Base-by-base conservation (phyloP, 2,329 filamentous ascomycete species). In the Talaromyces albobiverticillius region DNA sequence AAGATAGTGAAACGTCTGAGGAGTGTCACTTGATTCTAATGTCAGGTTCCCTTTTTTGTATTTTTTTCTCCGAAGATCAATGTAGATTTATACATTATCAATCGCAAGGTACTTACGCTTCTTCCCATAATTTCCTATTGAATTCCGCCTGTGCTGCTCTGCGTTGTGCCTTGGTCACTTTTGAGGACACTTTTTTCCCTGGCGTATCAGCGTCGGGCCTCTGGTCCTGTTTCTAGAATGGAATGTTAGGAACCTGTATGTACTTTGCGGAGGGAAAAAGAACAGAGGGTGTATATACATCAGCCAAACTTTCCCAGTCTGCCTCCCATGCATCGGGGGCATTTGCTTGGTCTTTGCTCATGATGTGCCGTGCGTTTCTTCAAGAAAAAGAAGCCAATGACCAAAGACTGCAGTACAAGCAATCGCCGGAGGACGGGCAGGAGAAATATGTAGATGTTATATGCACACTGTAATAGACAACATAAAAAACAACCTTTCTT, bases 251-350 rank as follows among this genome's bases (percentile, higher is more conserved):
- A 38, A 43, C 49, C 51, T 34, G 11, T 9, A 18, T 25, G 14
- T 10, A 29, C 11, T 4, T 32, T 32, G 34, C 10, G 25, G 41
- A 23, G 20, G 25, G 13, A 31, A 10, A 43, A 7, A 25, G 20
- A 18, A 10, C 7, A 6, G 2, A n/a, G 8, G 9, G 13, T 56
- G 36, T 40, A 62, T 66, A 54, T 76, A 85, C 83, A 74, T 95
- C 90, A 54, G 88, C 90, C 67, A 88, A 82, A 5, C 77, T 74
- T 69, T 93, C 89, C 91, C 92, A 97, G 66, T 96, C 89, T 63
- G 95, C 86, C 60, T 93, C 90, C 93, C 93, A 96, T 18, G 90
- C 92, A 69, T 91, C 84, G 34, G 88, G 86, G 55, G 87, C 69
- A 74, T 73, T 76, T 76, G 61, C 67, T 64, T 78, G 78, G 79